Conservation (phyloP, 306 rosid genomes). For the Alnus glutinosa region DNA sequence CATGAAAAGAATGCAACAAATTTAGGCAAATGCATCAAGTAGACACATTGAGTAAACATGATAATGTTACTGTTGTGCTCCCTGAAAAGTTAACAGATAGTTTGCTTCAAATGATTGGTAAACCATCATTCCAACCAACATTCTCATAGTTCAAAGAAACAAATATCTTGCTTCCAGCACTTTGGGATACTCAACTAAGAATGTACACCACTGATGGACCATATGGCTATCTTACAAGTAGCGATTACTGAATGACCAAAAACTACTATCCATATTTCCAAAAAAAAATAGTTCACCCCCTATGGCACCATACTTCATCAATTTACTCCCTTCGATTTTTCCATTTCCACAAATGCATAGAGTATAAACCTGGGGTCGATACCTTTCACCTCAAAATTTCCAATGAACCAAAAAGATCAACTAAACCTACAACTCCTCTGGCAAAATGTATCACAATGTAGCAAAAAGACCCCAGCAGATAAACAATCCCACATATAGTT, state of each 20-base stretch:
- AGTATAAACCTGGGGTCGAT: neutral
- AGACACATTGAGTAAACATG: neutral
- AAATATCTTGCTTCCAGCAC: neutral
- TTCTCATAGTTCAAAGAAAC: neutral
- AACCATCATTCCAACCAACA: neutral
- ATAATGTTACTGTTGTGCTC: neutral
- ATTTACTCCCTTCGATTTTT: neutral
- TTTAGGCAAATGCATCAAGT: neutral
- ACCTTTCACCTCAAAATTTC: neutral
- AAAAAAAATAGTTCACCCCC: neutral
- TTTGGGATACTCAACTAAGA: neutral
- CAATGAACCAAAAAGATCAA: neutral
- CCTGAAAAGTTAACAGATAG: neutral
- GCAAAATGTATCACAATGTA: constrained; percentile 1
- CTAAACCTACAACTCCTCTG: neutral
- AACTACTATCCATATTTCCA: neutral
- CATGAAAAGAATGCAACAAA: neutral
- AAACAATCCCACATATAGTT: neutral
- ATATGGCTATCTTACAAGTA: neutral
- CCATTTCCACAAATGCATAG: neutral
- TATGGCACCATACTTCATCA: neutral
- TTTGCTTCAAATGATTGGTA: neutral
- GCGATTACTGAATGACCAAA: neutral
- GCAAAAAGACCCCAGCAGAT: neutral
- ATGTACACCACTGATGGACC: neutral